Evolutionary conservation across 331 rosid genomes (phyloP), one percentile per base, ranked within the genome.

Genomic region (Quercus lobata): DNA sequence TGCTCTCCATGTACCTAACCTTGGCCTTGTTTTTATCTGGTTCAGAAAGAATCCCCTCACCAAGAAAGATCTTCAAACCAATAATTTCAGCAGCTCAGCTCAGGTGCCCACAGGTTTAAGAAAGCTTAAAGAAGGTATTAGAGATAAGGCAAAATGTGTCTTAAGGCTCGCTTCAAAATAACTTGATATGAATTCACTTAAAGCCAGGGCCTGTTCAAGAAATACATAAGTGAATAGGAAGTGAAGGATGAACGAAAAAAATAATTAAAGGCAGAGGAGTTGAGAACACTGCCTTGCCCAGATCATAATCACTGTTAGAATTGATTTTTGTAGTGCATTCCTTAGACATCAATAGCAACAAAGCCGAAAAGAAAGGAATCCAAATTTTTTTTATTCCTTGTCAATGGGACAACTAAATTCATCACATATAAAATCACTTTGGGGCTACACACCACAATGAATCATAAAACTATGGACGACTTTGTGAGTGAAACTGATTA

Each of bases 361-460:
- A 8, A 46, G n/a, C 72, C 11, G 2, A n/a, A 68, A 32, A 19
- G 25, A 68, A 68, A 68, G 15, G 24, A 32, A 17, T 12, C 72
- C 19, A 35, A 70, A 62, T 6, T 41, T 69, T 53, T 89, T 86
- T 86, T 81, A 86, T 89, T 91, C 86, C 73, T 81, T 76, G 80
- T 82, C 86, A 82, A 83, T 82, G 84, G 78, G 86, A 88, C 82
- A 84, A 85, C 93, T 81, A 77, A 92, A 86, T 77, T 80, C 91
- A 89, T 86, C 82, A 86, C 89, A 89, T 83, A 73, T 65, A 79
- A 84, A 83, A 86, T 91, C 89, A 81, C 85, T 81, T 86, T 83
- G 78, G 78, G 85, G 83, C 87, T 84, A 88, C 80, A 83, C 91
- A 85, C 91, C 85, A 80, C 83, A 91, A 88, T 91, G 91, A 88